These are phyloP conservation scores for Pelargonium fulgidum DNA, from an alignment of 441 rosid species.

Conservation along the genomic window DNA sequence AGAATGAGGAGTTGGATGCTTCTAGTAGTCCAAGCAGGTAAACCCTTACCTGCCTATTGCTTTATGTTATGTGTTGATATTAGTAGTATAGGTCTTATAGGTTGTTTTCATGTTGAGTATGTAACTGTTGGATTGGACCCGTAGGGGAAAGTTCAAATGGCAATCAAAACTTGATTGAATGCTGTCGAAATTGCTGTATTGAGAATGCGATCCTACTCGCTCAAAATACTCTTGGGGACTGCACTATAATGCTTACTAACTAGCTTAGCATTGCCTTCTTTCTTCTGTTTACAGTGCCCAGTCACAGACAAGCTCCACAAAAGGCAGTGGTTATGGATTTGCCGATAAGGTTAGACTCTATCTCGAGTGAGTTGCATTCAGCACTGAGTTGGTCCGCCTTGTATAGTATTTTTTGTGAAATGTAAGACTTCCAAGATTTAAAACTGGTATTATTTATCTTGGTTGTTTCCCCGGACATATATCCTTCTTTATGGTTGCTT, in stretches of 20 bases:
- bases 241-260: not conserved
- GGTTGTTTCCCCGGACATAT: not conserved
- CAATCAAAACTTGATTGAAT: not conserved
- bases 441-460: not conserved
- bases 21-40: conserved; percentile 59
- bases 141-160: not conserved
- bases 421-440: not conserved
- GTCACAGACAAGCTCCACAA: conserved; percentile 52
- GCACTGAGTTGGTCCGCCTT: not conserved
- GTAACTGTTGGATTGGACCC: not conserved
- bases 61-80: conserved; percentile 4
- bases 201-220: not conserved
- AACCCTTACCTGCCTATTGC: conserved; percentile 1
- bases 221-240: not conserved
- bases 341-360: conserved; percentile 79
- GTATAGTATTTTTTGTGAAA: not conserved
- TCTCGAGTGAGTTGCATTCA: conserved; percentile 1
- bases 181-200: not conserved
- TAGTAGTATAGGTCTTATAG: conserved; percentile 2
- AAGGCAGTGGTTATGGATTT: conserved; percentile 86
- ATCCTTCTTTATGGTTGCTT: not conserved
- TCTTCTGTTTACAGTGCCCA: conserved; percentile 39
- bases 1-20: conserved; percentile 58
- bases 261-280: conserved; percentile 10
- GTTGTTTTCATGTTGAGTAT: not conserved